Evolutionary conservation across 495 filamentous ascomycete genomes (phyloP).

Genomic region (Lepidopterella palustris): DNA sequence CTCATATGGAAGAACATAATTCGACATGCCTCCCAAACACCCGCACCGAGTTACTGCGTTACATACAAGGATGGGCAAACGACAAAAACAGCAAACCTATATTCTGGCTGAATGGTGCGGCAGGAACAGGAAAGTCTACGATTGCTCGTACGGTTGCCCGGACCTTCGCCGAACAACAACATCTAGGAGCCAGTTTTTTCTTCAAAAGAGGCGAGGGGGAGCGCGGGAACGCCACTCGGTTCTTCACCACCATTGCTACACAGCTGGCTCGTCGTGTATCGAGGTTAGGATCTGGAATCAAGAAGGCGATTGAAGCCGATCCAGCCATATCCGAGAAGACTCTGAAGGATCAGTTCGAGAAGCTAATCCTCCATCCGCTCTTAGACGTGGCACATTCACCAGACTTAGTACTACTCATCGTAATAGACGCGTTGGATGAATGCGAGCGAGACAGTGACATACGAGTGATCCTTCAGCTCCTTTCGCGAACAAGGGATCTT

Average conservation of each 20-base stretch:
- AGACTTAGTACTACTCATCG: constrained; percentile 11
- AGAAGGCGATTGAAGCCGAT: constrained; percentile 10
- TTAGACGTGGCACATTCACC: neutral
- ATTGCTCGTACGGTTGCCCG: constrained; percentile 26
- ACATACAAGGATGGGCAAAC: constrained; percentile 19
- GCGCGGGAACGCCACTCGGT: constrained; percentile 16
- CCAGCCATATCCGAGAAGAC: constrained; percentile 15
- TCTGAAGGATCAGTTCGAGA: constrained; percentile 13
- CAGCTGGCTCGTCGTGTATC: constrained; percentile 7
- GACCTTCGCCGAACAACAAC: constrained; percentile 8
- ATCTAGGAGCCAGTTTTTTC: constrained; percentile 29
- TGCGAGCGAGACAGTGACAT: constrained; percentile 29
- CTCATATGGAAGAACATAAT: constrained; percentile 13
- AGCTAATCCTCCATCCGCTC: constrained; percentile 16
- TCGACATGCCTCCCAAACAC: constrained; percentile 19
- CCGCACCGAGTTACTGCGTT: constrained; percentile 19
- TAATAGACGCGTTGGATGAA: constrained; percentile 36
- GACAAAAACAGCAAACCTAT: constrained; percentile 14
- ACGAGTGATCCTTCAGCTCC: constrained; percentile 26
- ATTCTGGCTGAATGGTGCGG: constrained; percentile 35
- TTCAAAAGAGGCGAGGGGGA: constrained; percentile 26
- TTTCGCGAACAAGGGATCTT: constrained; percentile 22
- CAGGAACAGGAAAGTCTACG: too few relatives aligned
- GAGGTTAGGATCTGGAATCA: constrained; percentile 2
- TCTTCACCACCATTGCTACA: constrained; percentile 24